These are phyloP conservation scores for Quercus parvula DNA, from an alignment of 306 rosid genomes.

Conservation along the genomic window DNA sequence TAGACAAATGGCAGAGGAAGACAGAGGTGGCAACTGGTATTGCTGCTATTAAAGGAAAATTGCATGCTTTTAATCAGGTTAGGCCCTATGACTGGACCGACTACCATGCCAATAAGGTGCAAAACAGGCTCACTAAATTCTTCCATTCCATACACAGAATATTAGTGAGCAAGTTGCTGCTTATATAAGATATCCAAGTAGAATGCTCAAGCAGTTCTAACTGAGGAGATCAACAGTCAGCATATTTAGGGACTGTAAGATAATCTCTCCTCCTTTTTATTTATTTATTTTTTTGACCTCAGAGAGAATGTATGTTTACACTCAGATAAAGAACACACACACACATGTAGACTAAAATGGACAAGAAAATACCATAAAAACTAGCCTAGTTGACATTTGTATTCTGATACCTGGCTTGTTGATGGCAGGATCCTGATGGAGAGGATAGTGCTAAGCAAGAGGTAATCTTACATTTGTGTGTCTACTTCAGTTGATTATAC, in stretches of 20 bases:
- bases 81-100: constrained; percentile 22
- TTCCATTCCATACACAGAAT: constrained; percentile 39
- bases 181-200: constrained; percentile 91
- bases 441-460: constrained; percentile 21
- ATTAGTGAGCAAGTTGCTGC: constrained; percentile 75
- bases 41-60: constrained; percentile 75
- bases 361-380: not conserved
- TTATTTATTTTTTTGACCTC: not conserved
- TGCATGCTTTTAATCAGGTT: constrained; percentile 92
- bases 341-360: not conserved
- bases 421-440: constrained; percentile 45
- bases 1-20: constrained; percentile 88
- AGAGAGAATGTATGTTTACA: not conserved
- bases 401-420: constrained; percentile 17
- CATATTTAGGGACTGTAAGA: constrained; percentile 71
- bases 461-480: constrained; percentile 31
- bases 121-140: not conserved
- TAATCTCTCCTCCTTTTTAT: not conserved
- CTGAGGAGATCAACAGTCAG: constrained; percentile 51
- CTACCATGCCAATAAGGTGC: not conserved
- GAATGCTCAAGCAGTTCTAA: constrained; percentile 82
- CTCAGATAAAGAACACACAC: not conserved
- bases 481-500: constrained; percentile 4
- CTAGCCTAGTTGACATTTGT: not conserved
- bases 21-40: constrained; percentile 86